Percentiles rank a stretch among this genome's conserved stretches.
Evolutionary conservation across 208 protist genomes (phyloP).

Genomic region (Leptomonas pyrrhocoris): DNA sequence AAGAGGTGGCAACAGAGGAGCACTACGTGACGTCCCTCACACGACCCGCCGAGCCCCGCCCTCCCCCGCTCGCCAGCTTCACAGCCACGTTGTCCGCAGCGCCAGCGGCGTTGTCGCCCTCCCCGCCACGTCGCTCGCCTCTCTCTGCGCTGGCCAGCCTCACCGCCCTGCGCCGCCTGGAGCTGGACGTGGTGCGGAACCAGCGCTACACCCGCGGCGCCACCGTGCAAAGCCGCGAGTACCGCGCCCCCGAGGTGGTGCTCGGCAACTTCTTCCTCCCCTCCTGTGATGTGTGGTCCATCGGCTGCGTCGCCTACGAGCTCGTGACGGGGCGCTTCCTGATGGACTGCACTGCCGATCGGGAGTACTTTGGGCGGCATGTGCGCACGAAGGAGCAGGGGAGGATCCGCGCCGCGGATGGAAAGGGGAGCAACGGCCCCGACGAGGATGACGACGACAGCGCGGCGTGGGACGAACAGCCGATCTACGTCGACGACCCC

Average conservation of each 20-base stretch:
- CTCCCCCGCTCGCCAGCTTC: too few relatives aligned
- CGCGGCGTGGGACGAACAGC: constrained; percentile 24
- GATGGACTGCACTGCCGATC: constrained; percentile 49
- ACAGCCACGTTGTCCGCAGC: too few relatives aligned
- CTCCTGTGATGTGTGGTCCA: constrained; percentile 76
- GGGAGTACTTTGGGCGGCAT: constrained; percentile 18
- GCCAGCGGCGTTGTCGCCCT: too few relatives aligned
- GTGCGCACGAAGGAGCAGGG: background rate
- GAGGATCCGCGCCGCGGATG: background rate
- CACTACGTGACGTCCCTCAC: too few relatives aligned
- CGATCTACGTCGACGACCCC: constrained; percentile 39
- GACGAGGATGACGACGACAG: constrained; percentile 4
- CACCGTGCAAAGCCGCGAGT: constrained; percentile 77
- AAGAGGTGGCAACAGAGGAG: background rate
- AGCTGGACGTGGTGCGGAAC: constrained; percentile 43
- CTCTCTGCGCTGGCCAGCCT: constrained; percentile 15
- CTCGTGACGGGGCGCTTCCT: constrained; percentile 70
- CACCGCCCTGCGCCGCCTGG: constrained; percentile 24
- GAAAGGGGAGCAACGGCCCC: background rate
- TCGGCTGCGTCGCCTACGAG: constrained; percentile 85
- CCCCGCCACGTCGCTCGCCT: constrained; percentile 5
- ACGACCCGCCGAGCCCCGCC: too few relatives aligned
- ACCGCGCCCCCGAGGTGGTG: constrained; percentile 79
- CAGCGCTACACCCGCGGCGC: constrained; percentile 49
- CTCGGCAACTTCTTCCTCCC: constrained; percentile 63